Evolutionary conservation across 2,329 filamentous ascomycete genomes (phyloP).

Genomic region (Xylaria arbuscula): DNA sequence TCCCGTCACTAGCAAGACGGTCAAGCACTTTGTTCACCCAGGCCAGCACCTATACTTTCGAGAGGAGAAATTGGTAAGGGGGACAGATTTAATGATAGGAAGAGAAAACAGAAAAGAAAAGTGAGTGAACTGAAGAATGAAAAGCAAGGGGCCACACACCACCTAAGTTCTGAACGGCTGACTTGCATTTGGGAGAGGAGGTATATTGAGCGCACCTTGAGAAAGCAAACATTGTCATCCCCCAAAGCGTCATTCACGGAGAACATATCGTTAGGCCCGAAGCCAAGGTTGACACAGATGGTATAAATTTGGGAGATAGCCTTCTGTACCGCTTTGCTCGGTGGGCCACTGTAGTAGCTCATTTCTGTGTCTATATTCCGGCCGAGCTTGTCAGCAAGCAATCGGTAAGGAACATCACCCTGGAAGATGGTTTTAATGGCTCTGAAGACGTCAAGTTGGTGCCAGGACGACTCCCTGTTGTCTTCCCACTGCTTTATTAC

Average conservation of each 20-base stretch:
- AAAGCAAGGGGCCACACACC: background rate
- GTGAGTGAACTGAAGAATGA: background rate
- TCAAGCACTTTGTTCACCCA: constrained; percentile 2
- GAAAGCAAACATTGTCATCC: constrained; percentile 3
- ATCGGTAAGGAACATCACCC: background rate
- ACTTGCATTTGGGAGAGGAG: background rate
- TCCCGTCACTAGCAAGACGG: background rate
- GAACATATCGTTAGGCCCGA: background rate
- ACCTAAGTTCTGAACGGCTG: background rate
- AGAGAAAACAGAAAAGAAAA: background rate
- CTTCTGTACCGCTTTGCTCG: background rate
- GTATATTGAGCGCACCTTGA: background rate
- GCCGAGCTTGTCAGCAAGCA: constrained; percentile 10
- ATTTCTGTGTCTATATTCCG: background rate
- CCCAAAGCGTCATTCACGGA: background rate
- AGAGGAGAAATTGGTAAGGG: background rate
- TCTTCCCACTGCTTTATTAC: background rate
- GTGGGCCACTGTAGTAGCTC: background rate
- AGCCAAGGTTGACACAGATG: background rate
- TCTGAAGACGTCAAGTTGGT: background rate
- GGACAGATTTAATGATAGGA: background rate
- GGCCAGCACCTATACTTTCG: constrained; percentile 3
- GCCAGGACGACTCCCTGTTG: background rate
- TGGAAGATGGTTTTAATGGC: constrained; percentile 15
- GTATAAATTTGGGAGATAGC: background rate